Percentiles rank a stretch among this genome's conserved stretches.
phyloP scores from a whole-genome alignment of 176 grass and related monocot species.

The Aegilops sharonensis region DNA sequence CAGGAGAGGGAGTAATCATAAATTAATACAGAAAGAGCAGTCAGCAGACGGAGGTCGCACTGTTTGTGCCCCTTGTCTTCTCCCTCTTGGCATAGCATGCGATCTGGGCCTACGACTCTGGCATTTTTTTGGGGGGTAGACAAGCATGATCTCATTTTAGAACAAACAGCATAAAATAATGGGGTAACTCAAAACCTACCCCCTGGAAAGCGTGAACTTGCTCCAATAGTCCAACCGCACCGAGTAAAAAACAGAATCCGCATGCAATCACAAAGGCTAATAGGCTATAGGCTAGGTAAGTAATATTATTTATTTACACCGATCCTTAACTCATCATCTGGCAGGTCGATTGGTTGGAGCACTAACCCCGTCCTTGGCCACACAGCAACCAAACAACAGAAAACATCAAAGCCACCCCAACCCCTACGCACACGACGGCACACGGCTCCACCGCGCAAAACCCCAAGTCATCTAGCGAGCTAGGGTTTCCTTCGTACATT shows the following conservation, averaged over 20 bases:
- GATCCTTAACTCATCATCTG: conserved; percentile 44
- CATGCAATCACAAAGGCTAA: neutral
- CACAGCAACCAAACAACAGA: conserved; percentile 48
- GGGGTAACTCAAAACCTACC: conserved; percentile 20
- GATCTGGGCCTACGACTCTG: conserved; percentile 35
- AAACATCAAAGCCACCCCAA: conserved; percentile 40
- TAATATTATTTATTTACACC: conserved; percentile 6
- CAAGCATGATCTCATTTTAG: conserved; percentile 35
- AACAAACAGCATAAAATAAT: conserved; percentile 17
- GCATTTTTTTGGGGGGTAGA: neutral
- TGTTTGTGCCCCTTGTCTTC: conserved; percentile 26
- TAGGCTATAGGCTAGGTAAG: neutral
- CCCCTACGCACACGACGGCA: conserved; percentile 34
- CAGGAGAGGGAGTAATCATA: neutral
- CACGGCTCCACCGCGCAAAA: conserved; percentile 14
- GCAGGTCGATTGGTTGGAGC: conserved; percentile 36
- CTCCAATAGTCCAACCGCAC: conserved; percentile 36
- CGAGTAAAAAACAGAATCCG: conserved; percentile 47
- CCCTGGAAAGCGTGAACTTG: conserved; percentile 31
- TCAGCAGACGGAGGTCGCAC: conserved; percentile 21
- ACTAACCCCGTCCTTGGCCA: conserved; percentile 20
- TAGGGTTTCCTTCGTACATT: neutral
- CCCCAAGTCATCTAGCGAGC: neutral
- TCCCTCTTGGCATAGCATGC: conserved; percentile 16
- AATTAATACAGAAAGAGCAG: neutral